Evolutionary conservation across 2,329 filamentous ascomycete genomes (phyloP), one percentile per base, ranked within the genome.

Genomic region (Fusarium camptoceras): DNA sequence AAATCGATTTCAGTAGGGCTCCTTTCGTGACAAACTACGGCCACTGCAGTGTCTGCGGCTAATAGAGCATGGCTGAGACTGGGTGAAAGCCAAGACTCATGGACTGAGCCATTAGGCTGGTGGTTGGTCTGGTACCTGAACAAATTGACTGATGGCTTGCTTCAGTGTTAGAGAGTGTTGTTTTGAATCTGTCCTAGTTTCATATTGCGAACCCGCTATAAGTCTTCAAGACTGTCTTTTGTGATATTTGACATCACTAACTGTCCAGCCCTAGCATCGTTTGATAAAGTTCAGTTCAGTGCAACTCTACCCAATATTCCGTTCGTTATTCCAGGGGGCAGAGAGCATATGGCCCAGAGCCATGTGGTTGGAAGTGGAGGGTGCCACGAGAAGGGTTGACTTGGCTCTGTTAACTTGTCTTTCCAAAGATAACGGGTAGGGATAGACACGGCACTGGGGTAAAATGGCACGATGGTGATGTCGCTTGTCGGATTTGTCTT

Each of bases 361-460:
- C 61, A 56, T 64, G 57, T 66, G 67, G 62, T 67, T 67, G 60
- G 59, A 50, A 53, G 64, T 60, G 59, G 59, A 63, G 57, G 58
- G 49, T 68, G 66, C 37, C 37, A 51, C 25, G 48, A 50, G 54
- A 55, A 34, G 48, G 54, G 15, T 62, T 12, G 39, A 55, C 22
- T 18, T 25, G 41, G 56, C 20, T 62, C 24, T 39, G 34, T 28
- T 42, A 39, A 53, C 20, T 27, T 28, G 30, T 18, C 18, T 10
- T 37, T 10, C 18, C 18, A 37, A 37, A 56, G 15, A 60, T 51
- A 42, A 37, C 14, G 20, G 43, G 31, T 47, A 58, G 43, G 55
- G 65, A 66, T 55, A 61, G 65, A 31, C 60, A 55, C 59, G 60
- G 46, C 34, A 49, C 60, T 66, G 62, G 28, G 60, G 64, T 54